Evolutionary conservation across 2,329 filamentous ascomycete genomes (phyloP).

Genomic region (Dactylellina leptospora): DNA sequence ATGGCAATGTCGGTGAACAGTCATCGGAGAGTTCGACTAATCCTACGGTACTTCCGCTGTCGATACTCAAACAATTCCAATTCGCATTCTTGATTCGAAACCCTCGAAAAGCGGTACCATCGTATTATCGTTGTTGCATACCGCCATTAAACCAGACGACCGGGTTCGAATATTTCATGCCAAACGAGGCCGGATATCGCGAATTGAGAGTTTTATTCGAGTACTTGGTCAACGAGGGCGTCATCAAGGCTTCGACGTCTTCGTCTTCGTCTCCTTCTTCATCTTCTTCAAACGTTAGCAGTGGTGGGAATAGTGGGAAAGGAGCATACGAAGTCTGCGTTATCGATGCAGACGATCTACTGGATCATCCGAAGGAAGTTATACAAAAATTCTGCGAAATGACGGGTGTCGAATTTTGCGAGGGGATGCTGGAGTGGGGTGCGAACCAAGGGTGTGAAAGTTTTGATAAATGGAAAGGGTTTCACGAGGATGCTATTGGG

Average conservation of each 20-base stretch:
- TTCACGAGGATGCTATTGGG: constrained; percentile 92
- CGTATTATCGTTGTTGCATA: constrained; percentile 92
- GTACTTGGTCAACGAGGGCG: constrained; percentile 74
- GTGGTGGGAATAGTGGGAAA: constrained; percentile 54
- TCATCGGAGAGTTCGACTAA: constrained; percentile 64
- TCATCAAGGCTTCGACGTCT: constrained; percentile 69
- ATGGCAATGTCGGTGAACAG: constrained; percentile 58
- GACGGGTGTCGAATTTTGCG: constrained; percentile 78
- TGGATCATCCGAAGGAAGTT: constrained; percentile 80
- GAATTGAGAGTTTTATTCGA: constrained; percentile 89
- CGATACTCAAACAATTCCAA: constrained; percentile 80
- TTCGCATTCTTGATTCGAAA: constrained; percentile 97
- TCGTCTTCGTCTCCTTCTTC: constrained; percentile 53
- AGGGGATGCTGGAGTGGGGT: constrained; percentile 85
- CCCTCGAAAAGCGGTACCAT: constrained; percentile 88
- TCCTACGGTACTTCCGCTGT: constrained; percentile 82
- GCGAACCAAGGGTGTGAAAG: constrained; percentile 74
- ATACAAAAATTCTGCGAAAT: constrained; percentile 82
- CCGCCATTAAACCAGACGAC: constrained; percentile 84
- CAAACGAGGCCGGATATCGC: constrained; percentile 85
- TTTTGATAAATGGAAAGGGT: constrained; percentile 97
- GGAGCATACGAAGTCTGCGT: constrained; percentile 75
- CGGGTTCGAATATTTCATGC: constrained; percentile 86
- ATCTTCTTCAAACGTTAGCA: too few relatives aligned
- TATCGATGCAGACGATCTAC: constrained; percentile 90